Conservation (phyloP, 2,329 filamentous ascomycete species). For the Fusarium cicatricum region DNA sequence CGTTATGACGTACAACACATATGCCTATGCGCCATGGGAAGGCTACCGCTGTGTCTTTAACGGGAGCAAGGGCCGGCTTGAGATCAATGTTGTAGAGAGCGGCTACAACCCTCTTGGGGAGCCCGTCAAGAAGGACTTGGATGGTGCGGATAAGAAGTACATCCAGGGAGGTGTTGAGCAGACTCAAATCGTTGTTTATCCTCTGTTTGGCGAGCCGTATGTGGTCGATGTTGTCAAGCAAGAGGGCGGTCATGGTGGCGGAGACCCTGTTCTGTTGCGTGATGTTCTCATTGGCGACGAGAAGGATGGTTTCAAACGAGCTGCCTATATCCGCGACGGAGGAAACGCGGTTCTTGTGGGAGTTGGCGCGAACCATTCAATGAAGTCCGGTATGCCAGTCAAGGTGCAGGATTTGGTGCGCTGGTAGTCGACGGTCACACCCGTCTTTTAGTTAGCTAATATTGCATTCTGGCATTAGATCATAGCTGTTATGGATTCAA, state of each 20-base stretch:
- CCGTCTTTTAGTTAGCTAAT: no score
- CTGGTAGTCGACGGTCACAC: slow-evolving; percentile 14
- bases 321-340: slow-evolving; percentile 66
- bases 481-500: no score
- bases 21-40: slow-evolving; percentile 70
- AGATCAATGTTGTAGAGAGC: slow-evolving; percentile 69
- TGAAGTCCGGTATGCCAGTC: slow-evolving; percentile 44
- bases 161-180: slow-evolving; percentile 43
- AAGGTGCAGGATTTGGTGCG: slow-evolving; percentile 35
- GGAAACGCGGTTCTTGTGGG: slow-evolving; percentile 67
- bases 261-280: slow-evolving; percentile 61
- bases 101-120: slow-evolving; percentile 68
- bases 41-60: slow-evolving; percentile 66
- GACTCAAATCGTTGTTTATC: slow-evolving; percentile 58
- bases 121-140: slow-evolving; percentile 52
- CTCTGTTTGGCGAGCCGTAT: slow-evolving; percentile 63
- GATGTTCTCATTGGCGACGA: slow-evolving; percentile 63
- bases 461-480: no score
- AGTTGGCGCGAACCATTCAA: slow-evolving; percentile 65
- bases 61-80: slow-evolving; percentile 64
- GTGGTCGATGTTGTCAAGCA: slow-evolving; percentile 62
- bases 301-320: slow-evolving; percentile 59
- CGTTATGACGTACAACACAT: slow-evolving; percentile 64
- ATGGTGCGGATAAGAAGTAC: slow-evolving; percentile 47
- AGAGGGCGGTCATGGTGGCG: slow-evolving; percentile 66